Evolutionary conservation across 768 basidiomycete genomes (phyloP).

Genomic region (Lactarius sanguifluus): DNA sequence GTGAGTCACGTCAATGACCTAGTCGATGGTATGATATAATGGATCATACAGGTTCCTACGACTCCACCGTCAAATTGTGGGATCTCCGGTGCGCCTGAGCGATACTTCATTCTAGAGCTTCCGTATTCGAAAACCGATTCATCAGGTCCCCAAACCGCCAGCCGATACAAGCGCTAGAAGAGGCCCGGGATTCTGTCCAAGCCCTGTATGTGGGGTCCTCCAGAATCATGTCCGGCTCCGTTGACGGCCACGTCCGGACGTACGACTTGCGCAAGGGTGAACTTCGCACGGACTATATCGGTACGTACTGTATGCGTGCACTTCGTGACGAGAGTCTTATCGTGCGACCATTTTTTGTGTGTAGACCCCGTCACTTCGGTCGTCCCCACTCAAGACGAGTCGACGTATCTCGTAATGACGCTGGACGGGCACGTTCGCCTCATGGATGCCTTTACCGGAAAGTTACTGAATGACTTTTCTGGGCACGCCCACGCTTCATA

Average conservation of each 20-base stretch:
- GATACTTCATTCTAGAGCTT: neutral
- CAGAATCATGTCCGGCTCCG: constrained; percentile 76
- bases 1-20: constrained; percentile 44
- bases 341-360: neutral
- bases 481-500: constrained; percentile 77
- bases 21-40: constrained; percentile 20
- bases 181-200: constrained; percentile 86
- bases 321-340: neutral
- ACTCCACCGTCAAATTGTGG: constrained; percentile 89
- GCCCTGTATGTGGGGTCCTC: constrained; percentile 66
- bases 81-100: constrained; percentile 67
- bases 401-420: constrained; percentile 78
- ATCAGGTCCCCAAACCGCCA: constrained; percentile 71
- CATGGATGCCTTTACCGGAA: constrained; percentile 81
- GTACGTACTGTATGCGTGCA: constrained; percentile 58
- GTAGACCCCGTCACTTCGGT: constrained; percentile 87
- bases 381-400: constrained; percentile 72
- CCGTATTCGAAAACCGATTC: constrained; percentile 5
- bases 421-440: constrained; percentile 84
- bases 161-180: constrained; percentile 88
- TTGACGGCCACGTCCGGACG: constrained; percentile 89
- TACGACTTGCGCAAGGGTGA: constrained; percentile 96
- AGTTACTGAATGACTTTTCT: constrained; percentile 78
- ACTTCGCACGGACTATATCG: constrained; percentile 84
- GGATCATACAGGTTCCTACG: constrained; percentile 70